Evolutionary conservation across 2,329 filamentous ascomycete genomes (phyloP).

Genomic region (Penicillium sp.): DNA sequence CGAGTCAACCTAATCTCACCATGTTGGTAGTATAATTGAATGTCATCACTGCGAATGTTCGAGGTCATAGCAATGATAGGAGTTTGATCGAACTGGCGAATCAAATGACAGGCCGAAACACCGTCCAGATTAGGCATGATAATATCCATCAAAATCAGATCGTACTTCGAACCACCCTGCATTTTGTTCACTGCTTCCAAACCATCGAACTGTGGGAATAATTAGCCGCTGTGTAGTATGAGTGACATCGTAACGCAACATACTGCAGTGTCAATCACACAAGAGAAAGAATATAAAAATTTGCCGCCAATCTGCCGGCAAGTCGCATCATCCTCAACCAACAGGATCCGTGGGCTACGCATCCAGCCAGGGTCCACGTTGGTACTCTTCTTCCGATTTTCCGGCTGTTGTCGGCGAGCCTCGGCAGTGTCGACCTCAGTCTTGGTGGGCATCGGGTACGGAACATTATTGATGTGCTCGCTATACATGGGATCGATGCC

Average conservation of each 20-base stretch:
- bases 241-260: slow-evolving; percentile 30
- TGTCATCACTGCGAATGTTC: slow-evolving; percentile 94
- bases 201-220: slow-evolving; percentile 68
- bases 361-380: slow-evolving; percentile 65
- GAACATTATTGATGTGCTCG: slow-evolving; percentile 92
- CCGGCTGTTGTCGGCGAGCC: slow-evolving; percentile 47
- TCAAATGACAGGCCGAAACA: slow-evolving; percentile 89
- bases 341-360: slow-evolving; percentile 72
- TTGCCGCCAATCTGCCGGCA: slow-evolving; percentile 67
- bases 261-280: slow-evolving; percentile 64
- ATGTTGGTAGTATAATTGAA: slow-evolving; percentile 95
- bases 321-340: slow-evolving; percentile 80
- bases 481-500: slow-evolving; percentile 94
- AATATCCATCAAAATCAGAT: slow-evolving; percentile 83
- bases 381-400: slow-evolving; percentile 61
- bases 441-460: slow-evolving; percentile 75
- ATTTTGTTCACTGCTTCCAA: slow-evolving; percentile 90
- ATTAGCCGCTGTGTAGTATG: neutral
- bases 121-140: slow-evolving; percentile 97
- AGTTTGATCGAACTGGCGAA: slow-evolving; percentile 78
- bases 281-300: slow-evolving; percentile 65
- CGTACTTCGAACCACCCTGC: slow-evolving; percentile 63
- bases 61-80: slow-evolving; percentile 99
- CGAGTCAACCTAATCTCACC: slow-evolving; percentile 54
- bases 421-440: slow-evolving; percentile 51